These are phyloP conservation scores for Magnaporthiopsis incrustans DNA, from an alignment of 2,329 filamentous ascomycete genomes.

Conservation along the genomic window DNA sequence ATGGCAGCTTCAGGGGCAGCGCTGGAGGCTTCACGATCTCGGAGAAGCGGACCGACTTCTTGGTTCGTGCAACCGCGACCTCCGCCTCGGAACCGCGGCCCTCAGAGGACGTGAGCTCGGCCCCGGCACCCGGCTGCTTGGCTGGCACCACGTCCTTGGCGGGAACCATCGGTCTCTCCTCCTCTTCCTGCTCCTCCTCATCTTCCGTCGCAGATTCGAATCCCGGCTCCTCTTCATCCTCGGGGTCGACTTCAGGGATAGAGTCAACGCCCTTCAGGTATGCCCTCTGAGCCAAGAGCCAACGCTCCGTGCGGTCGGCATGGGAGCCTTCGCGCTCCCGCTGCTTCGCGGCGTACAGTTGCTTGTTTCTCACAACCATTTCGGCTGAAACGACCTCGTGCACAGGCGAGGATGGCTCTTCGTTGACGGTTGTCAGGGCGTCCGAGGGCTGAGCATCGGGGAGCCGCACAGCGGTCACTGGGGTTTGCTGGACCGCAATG, in stretches of 20 bases:
- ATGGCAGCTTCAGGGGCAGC: slow-evolving; percentile 39
- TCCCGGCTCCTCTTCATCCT: slow-evolving; percentile 12
- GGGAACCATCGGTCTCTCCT: slow-evolving; percentile 13
- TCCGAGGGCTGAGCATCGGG: slow-evolving; percentile 18
- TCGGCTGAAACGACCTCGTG: slow-evolving; percentile 54
- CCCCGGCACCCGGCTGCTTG: not conserved
- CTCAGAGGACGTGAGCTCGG: not conserved
- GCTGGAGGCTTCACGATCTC: slow-evolving; percentile 35
- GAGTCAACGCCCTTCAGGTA: slow-evolving; percentile 62
- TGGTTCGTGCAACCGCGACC: slow-evolving; percentile 25
- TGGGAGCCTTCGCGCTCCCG: slow-evolving; percentile 63
- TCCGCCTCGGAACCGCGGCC: slow-evolving; percentile 9
- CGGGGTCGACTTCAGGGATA: slow-evolving; percentile 26
- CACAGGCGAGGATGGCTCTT: slow-evolving; percentile 31
- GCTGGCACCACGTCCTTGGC: slow-evolving; percentile 12
- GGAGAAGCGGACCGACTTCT: slow-evolving; percentile 73
- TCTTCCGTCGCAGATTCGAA: slow-evolving; percentile 7
- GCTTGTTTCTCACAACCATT: slow-evolving; percentile 63
- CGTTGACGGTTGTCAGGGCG: slow-evolving; percentile 16
- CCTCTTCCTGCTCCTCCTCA: slow-evolving; percentile 18
- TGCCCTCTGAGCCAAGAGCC: slow-evolving; percentile 74
- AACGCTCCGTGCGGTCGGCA: slow-evolving; percentile 75
- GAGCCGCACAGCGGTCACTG: slow-evolving; percentile 24
- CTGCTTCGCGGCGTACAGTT: slow-evolving; percentile 67
- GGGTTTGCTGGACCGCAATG: slow-evolving; percentile 26